Base-by-base conservation (phyloP, 305 asterid genomes). In the Fraxinus ornus region DNA sequence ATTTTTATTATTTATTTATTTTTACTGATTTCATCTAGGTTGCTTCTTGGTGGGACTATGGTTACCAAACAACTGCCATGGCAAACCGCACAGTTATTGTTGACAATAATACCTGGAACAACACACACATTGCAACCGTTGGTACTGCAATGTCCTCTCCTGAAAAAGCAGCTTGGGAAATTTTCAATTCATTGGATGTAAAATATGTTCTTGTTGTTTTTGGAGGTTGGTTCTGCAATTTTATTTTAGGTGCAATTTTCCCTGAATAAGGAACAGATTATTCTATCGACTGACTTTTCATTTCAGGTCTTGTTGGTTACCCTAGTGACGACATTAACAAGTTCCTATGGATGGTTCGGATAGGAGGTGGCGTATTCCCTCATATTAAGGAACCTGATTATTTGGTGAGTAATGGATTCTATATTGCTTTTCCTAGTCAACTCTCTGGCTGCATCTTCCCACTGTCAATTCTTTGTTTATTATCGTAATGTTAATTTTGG, bases 41-140 rank as follows among this genome's bases (percentile, higher is more conserved):
- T 89, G 99, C 99, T 36, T 94, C 99, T 78, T 96, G 99, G 99
- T 96, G 99, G 99, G 99, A 96, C 79, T 96, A 96, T 85, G 99
- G 99, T 83, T 96, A 96, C 88, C 99, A 96, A 90, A 96, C 99
- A 80, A 96, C 99, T 88, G 99, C 99, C 30, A 96, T 96, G 99
- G 99, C 99, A 66, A 96, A 96, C 89, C 98, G 99, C 76, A 96
- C 99, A 5, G 99, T 96, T 83, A 93, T 94, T 85, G 99, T 96
- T 84, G 98, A 94, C 83, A 96, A 96, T 85, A 96, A 96, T 86
- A 96, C 98, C 81, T 96, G 99, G 99, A 96, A 96, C 88, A 94
- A 96, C 89, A 96, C 98, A 9, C 98, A 96, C 81, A 96, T 96
- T 88, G 99, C 98, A 72, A 96, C 98, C 33, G 99, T 96, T 87